A percentile compares a stretch with the other conserved stretches of the same genome.
Conservation (phyloP, 2,329 filamentous ascomycete species). For the Xylaria sp. region DNA sequence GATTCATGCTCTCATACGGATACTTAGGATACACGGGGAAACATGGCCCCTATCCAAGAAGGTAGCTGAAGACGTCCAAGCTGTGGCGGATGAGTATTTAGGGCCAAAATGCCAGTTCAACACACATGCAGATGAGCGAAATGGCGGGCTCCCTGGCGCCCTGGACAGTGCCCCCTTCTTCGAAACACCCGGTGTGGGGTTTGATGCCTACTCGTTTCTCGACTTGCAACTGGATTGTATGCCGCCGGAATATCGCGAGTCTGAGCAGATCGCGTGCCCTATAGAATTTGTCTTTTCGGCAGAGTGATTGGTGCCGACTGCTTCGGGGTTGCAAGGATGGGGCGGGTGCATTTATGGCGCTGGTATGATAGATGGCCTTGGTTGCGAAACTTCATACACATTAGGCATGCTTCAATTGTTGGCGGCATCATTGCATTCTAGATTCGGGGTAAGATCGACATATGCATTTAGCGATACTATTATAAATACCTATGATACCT, state of each 20-base stretch:
- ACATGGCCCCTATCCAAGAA: constrained; percentile 44
- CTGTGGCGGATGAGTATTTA: constrained; percentile 38
- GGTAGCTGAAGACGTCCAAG: constrained; percentile 43
- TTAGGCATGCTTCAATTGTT: too few species aligned
- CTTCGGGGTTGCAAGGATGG: not conserved
- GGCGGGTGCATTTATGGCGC: not conserved
- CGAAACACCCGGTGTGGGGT: not conserved
- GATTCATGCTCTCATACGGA: constrained; percentile 40
- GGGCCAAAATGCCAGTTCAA: not conserved
- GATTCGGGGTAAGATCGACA: too few species aligned
- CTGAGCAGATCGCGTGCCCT: not conserved
- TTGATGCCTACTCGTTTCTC: constrained; percentile 5
- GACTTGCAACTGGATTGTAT: constrained; percentile 6
- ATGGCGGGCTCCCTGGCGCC: not conserved
- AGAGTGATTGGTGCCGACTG: not conserved
- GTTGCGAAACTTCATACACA: too few species aligned
- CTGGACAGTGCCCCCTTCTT: constrained; percentile 12
- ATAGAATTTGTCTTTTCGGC: not conserved
- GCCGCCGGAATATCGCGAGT: not conserved
- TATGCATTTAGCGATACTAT: too few species aligned
- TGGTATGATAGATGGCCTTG: not conserved
- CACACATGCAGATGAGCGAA: not conserved
- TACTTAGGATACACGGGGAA: constrained; percentile 42
- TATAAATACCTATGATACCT: too few species aligned
- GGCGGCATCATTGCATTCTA: too few species aligned